A percentile compares a stretch with the other conserved stretches of the same genome.
Evolutionary conservation across 345 rosid species (phyloP).

Genomic region (Rhizophora mangle): DNA sequence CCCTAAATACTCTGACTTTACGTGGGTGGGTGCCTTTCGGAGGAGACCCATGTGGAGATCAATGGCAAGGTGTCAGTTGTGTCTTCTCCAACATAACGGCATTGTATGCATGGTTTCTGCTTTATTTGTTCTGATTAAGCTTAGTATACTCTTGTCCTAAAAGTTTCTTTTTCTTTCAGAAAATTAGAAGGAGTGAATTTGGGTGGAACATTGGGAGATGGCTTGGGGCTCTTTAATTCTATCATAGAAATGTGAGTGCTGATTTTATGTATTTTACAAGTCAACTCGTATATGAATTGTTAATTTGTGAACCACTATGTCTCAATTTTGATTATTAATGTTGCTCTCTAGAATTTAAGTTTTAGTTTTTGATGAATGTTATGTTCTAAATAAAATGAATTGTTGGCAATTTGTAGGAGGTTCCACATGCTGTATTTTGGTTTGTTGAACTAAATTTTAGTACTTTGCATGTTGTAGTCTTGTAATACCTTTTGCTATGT

Average conservation of each 20-base stretch:
- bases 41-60: constrained; percentile 91
- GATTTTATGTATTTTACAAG: no score
- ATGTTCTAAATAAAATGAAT: neutral
- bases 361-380: neutral
- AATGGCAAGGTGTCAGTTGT: constrained; percentile 85
- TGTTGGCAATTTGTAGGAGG: neutral
- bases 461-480: constrained; percentile 1
- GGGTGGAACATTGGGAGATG: constrained; percentile 56
- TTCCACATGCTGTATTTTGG: neutral
- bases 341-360: neutral
- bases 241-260: constrained; percentile 65
- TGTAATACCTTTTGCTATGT: constrained; percentile 13
- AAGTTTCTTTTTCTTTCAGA: constrained; percentile 39
- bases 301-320: neutral
- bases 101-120: constrained; percentile 46
- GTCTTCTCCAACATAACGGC: constrained; percentile 71
- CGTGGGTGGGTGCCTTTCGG: constrained; percentile 66
- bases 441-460: neutral
- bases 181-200: constrained; percentile 55
- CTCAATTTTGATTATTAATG: neutral
- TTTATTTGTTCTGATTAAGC: constrained; percentile 7
- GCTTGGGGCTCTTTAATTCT: constrained; percentile 53
- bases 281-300: no score
- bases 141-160: neutral
- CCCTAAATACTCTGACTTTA: constrained; percentile 64